Percentiles rank a stretch among this genome's conserved stretches.
Evolutionary conservation across 1,284 basidiomycete species (phyloP).

Genomic region (Melampsora americana): DNA sequence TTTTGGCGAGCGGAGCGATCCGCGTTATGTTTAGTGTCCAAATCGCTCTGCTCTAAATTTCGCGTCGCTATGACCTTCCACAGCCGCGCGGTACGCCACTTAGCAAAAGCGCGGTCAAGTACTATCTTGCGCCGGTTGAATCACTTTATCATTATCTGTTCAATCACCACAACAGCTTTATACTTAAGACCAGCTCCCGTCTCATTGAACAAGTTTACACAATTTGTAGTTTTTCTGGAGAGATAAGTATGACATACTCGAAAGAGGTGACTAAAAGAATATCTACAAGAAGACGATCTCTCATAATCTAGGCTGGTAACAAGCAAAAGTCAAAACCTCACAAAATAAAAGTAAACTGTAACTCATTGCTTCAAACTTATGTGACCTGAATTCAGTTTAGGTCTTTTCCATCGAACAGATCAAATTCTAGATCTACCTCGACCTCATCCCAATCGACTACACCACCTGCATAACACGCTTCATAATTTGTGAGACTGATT

Average conservation of each 20-base stretch:
- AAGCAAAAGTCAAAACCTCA: background rate
- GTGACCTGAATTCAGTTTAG: too few relatives aligned
- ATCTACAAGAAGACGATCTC: background rate
- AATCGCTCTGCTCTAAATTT: too few relatives aligned
- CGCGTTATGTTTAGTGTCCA: too few relatives aligned
- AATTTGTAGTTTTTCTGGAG: background rate
- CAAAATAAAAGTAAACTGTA: background rate
- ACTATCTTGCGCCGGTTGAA: too few relatives aligned
- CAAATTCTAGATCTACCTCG: conserved; percentile 71
- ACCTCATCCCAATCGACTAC: conserved; percentile 79
- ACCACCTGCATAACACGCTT: conserved; percentile 73
- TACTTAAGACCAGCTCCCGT: too few relatives aligned
- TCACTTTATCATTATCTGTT: too few relatives aligned
- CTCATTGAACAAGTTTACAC: background rate
- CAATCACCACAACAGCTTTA: too few relatives aligned
- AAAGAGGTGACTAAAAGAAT: background rate
- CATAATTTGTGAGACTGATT: conserved; percentile 81
- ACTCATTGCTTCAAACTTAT: too few relatives aligned
- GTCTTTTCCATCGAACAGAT: conserved; percentile 70
- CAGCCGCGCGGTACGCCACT: too few relatives aligned
- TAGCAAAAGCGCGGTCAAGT: too few relatives aligned
- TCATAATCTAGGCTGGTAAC: background rate
- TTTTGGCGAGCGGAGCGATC: too few relatives aligned
- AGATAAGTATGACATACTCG: background rate
- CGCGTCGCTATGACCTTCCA: too few relatives aligned